Base-by-base conservation (phyloP, 352 stramenopile genomes). In the Pythium rhizo-oryzae region DNA sequence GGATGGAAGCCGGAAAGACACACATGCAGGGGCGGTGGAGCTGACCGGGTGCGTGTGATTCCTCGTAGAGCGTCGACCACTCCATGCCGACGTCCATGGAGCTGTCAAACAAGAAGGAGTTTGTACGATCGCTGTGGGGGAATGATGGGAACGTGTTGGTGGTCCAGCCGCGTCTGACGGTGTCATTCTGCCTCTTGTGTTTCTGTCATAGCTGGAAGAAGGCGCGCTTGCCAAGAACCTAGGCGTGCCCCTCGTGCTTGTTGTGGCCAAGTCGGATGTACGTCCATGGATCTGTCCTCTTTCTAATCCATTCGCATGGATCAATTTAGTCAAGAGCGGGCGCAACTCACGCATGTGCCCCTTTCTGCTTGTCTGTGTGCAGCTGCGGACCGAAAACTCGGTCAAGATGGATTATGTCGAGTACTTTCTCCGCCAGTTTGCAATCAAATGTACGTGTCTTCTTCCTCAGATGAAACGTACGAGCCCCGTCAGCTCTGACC, bases 321-420 rank as follows among this genome's bases (percentile, higher is more conserved):
- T 33, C 28, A 6, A 33, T 33, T 33, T n/a, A n/a, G n/a, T n/a
- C n/a, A n/a, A n/a, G n/a, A n/a, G n/a, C 28, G 6, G 28, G 6
- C 6, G 6, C 2, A 18, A 60, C 9, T 54, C 37, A 54, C 41
- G 51, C 51, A 19, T 28, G 8, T 23, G 15, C 23, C 51, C 19
- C 0, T 55, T 39, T 23, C 39, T 62, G 33, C 19, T 28, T 55
- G 18, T 66, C 54, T 23, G 16, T 58, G 50, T 28, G 8, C 65
- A 91, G 84, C 61, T 90, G 53, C 81, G 84, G 30, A 80, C 80
- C 8, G 87, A 95, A 52, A 92, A 91, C 71, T 93, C 87, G 8
- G 69, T 92, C 21, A 92, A 94, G 66, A 91, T 93, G 80, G 87
- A 95, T 67, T 95, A 89, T 67, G 84, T 94, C 44, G 84, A 95